Conservation (phyloP, 345 rosid genomes). For the Eucalyptus marginata region DNA sequence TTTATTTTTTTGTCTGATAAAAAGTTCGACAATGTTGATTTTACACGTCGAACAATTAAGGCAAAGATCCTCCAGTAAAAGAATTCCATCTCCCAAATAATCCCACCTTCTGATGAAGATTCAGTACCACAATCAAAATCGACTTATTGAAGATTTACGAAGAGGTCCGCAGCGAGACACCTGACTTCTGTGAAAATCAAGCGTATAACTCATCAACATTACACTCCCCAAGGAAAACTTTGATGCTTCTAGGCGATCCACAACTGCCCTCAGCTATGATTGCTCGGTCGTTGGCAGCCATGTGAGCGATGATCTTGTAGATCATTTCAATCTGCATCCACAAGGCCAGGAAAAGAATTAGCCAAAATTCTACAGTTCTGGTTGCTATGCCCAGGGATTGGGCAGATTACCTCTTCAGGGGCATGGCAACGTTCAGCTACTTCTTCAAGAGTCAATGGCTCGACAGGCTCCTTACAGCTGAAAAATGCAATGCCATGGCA, state of each 20-base stretch:
- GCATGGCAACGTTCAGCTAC: conserved; percentile 93
- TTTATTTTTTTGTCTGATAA: neutral
- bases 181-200: neutral
- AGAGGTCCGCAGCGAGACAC: neutral
- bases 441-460: conserved; percentile 76
- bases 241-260: conserved; percentile 85
- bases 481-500: neutral
- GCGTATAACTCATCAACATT: conserved; percentile 58
- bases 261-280: conserved; percentile 87
- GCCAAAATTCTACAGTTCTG: neutral
- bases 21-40: neutral
- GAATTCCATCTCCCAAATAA: neutral
- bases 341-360: neutral
- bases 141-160: neutral
- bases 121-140: neutral
- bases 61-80: neutral
- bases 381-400: neutral
- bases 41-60: neutral
- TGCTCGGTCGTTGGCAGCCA: conserved; percentile 93
- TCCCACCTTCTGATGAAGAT: neutral
- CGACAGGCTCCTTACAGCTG: conserved; percentile 93
- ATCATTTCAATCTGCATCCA: conserved; percentile 90
- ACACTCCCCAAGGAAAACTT: conserved; percentile 82
- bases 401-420: conserved; percentile 45
- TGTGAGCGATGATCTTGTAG: conserved; percentile 86